phyloP scores from a whole-genome alignment of 495 filamentous ascomycete species.

The Neurospora sp. region DNA sequence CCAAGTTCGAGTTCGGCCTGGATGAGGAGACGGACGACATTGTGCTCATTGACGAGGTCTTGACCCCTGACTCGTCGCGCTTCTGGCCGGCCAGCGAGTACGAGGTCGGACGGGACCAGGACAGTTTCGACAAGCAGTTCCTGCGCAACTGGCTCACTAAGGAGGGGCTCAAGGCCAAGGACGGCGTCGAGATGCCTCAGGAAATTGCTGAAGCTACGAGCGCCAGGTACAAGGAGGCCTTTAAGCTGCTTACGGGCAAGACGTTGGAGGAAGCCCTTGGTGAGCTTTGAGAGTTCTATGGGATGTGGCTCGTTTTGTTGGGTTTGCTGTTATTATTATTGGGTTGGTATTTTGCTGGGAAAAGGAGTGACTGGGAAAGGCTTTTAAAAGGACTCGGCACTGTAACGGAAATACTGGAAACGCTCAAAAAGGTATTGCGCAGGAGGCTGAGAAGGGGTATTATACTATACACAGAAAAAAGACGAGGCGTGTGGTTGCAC shows the following conservation, averaged over 20 bases:
- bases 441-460: neutral
- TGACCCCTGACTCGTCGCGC: conserved; percentile 75
- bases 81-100: conserved; percentile 81
- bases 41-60: conserved; percentile 82
- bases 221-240: conserved; percentile 39
- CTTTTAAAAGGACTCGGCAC: neutral
- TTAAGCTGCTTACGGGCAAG: conserved; percentile 31
- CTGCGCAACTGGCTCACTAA: conserved; percentile 75
- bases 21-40: conserved; percentile 67
- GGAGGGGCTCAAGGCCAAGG: conserved; percentile 57
- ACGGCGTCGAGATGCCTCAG: conserved; percentile 58
- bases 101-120: conserved; percentile 60
- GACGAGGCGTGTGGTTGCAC: neutral
- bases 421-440: neutral
- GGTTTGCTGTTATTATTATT: neutral
- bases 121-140: conserved; percentile 86
- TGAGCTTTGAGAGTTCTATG: conserved; percentile 2
- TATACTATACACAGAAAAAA: neutral
- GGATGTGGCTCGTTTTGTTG: neutral
- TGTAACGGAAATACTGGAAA: neutral
- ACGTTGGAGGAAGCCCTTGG: conserved; percentile 31
- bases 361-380: neutral
- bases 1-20: conserved; percentile 51
- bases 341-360: neutral
- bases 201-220: conserved; percentile 54